Conservation (phyloP, 2,329 filamentous ascomycete species). For the Xylaria sp. region DNA sequence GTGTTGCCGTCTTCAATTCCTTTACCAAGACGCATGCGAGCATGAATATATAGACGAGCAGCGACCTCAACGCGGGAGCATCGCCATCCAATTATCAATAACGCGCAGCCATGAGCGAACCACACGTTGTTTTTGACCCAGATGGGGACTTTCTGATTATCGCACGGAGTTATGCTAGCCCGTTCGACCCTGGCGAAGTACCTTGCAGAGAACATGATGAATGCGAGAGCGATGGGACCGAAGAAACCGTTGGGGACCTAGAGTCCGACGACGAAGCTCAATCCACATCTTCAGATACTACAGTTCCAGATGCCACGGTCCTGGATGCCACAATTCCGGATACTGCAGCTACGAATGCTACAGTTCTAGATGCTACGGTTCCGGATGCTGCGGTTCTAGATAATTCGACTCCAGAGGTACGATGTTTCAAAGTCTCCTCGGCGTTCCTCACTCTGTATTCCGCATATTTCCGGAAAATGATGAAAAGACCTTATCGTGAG, state of each 20-base stretch:
- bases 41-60: too few species aligned
- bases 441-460: background rate
- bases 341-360: background rate
- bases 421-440: background rate
- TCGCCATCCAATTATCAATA: background rate
- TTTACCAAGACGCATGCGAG: background rate
- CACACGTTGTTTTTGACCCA: background rate
- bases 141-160: constrained; percentile 7
- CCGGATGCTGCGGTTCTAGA: too few species aligned
- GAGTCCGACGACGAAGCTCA: background rate
- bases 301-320: background rate
- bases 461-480: background rate
- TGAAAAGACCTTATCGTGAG: background rate
- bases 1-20: background rate
- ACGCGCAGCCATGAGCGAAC: background rate
- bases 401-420: too few species aligned
- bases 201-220: background rate
- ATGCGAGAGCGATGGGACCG: background rate
- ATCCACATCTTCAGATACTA: background rate
- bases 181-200: background rate
- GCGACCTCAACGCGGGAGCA: background rate
- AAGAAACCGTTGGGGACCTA: background rate
- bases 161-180: background rate
- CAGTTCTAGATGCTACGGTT: too few species aligned
- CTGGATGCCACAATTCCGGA: too few species aligned